phyloP scores from a whole-genome alignment of 2,329 filamentous ascomycete species.

The Stagonosporopsis cucurbitacearum region DNA sequence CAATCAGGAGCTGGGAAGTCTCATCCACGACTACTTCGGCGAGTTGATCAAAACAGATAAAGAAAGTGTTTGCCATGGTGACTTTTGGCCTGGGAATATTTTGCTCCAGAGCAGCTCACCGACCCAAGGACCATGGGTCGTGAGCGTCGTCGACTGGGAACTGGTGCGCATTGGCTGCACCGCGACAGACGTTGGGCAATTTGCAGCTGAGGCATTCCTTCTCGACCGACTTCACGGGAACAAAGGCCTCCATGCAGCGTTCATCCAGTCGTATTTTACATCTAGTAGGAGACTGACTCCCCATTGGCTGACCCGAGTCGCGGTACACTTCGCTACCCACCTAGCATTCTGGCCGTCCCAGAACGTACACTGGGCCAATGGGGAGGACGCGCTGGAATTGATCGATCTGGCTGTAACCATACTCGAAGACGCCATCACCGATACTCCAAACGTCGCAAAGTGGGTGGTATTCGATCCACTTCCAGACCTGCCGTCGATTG shows the following conservation, averaged over 20 bases:
- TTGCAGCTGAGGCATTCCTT: constrained; percentile 47
- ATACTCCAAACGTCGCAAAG: constrained; percentile 20
- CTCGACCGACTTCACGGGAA: constrained; percentile 44
- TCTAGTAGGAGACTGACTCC: constrained; percentile 13
- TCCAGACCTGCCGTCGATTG: background rate
- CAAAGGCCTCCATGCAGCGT: constrained; percentile 35
- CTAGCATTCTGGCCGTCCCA: constrained; percentile 45
- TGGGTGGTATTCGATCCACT: constrained; percentile 18
- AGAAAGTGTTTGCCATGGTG: constrained; percentile 48
- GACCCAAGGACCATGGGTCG: background rate
- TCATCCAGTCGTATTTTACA: constrained; percentile 36
- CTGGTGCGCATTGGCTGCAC: constrained; percentile 41
- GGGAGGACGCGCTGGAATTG: constrained; percentile 33
- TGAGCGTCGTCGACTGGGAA: constrained; percentile 50
- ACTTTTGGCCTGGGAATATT: constrained; percentile 51
- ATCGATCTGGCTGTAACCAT: constrained; percentile 33
- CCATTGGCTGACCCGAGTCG: constrained; percentile 31
- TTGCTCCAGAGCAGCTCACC: constrained; percentile 25
- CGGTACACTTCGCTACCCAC: constrained; percentile 47
- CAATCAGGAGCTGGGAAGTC: constrained; percentile 24
- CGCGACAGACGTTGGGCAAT: constrained; percentile 49
- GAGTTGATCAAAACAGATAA: constrained; percentile 34
- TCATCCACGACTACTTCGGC: constrained; percentile 26
- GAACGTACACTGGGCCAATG: constrained; percentile 35
- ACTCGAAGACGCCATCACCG: constrained; percentile 21